phyloP scores from a whole-genome alignment of 192 early-diverging fungal species.

The Coemansia sp. region DNA sequence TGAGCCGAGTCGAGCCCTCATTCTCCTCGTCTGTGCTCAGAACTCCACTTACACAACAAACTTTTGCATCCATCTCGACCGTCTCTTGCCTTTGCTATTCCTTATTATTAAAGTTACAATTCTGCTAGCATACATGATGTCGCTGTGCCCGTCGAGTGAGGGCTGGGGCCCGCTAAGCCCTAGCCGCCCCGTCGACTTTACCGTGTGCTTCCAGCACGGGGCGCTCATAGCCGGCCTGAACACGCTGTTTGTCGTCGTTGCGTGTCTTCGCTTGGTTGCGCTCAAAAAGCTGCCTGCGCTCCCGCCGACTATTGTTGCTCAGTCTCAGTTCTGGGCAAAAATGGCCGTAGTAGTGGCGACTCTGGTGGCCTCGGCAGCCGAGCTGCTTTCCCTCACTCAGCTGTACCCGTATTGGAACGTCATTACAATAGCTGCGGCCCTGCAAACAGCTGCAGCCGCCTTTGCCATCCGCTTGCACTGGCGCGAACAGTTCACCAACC shows the following conservation, averaged over 20 bases:
- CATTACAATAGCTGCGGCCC: constrained; percentile 18
- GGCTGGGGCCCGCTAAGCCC: constrained; percentile 56
- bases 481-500: constrained; percentile 38
- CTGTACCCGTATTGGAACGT: constrained; percentile 3
- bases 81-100: too few species aligned
- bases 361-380: constrained; percentile 28
- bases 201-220: constrained; percentile 47
- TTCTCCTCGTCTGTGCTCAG: too few species aligned
- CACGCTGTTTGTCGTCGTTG: constrained; percentile 23
- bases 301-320: constrained; percentile 14
- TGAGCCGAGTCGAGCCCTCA: too few species aligned
- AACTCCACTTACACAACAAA: too few species aligned
- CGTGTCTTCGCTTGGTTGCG: constrained; percentile 13
- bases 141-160: constrained; percentile 34
- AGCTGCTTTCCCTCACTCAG: constrained; percentile 10
- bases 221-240: constrained; percentile 23
- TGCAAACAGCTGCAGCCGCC: constrained; percentile 34
- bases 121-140: neutral
- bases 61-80: too few species aligned
- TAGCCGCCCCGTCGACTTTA: constrained; percentile 46
- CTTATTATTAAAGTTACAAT: neutral
- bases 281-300: constrained; percentile 3
- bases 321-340: constrained; percentile 31
- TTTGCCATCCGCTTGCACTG: constrained; percentile 37
- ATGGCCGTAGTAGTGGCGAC: constrained; percentile 18